Evolutionary conservation across 2,329 filamentous ascomycete genomes (phyloP).

Genomic region (Mollisia scopiformis): DNA sequence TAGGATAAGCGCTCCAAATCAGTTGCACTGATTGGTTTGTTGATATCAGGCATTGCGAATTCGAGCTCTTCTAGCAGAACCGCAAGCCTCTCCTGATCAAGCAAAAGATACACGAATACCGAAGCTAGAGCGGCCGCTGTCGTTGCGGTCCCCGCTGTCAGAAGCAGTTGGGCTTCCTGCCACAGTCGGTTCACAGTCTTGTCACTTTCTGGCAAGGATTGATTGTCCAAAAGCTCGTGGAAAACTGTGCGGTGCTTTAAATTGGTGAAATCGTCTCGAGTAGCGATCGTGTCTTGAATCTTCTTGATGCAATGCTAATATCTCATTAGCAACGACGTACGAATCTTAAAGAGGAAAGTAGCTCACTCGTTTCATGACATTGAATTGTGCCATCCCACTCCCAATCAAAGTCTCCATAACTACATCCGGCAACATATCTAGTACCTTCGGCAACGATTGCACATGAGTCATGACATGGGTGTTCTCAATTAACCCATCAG

Average conservation of each 20-base stretch:
- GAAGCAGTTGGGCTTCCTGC: slow-evolving; percentile 43
- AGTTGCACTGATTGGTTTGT: slow-evolving; percentile 29
- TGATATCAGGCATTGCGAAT: slow-evolving; percentile 27
- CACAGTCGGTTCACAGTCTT: slow-evolving; percentile 37
- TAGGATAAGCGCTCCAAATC: slow-evolving; percentile 47
- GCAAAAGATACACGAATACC: slow-evolving; percentile 35
- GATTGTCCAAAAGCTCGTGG: slow-evolving; percentile 36
- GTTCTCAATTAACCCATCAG: slow-evolving; percentile 12
- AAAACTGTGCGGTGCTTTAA: slow-evolving; percentile 22
- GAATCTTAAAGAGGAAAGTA: too few relatives aligned
- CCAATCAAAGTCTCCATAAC: slow-evolving; percentile 11
- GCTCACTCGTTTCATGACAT: slow-evolving; percentile 10
- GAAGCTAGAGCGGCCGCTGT: slow-evolving; percentile 36
- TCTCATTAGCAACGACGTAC: neutral
- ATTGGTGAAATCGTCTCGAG: slow-evolving; percentile 9
- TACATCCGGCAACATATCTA: slow-evolving; percentile 9
- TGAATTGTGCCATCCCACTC: slow-evolving; percentile 8
- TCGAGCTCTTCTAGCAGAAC: slow-evolving; percentile 35
- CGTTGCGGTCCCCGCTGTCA: slow-evolving; percentile 45
- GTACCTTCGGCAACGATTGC: slow-evolving; percentile 10
- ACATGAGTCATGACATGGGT: slow-evolving; percentile 12
- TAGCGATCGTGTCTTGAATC: slow-evolving; percentile 11
- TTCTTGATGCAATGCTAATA: slow-evolving; percentile 11
- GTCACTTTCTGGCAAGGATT: slow-evolving; percentile 42
- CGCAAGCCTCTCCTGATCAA: slow-evolving; percentile 25